Base-by-base conservation (phyloP, 768 basidiomycete species). In the Collybia nuda region DNA sequence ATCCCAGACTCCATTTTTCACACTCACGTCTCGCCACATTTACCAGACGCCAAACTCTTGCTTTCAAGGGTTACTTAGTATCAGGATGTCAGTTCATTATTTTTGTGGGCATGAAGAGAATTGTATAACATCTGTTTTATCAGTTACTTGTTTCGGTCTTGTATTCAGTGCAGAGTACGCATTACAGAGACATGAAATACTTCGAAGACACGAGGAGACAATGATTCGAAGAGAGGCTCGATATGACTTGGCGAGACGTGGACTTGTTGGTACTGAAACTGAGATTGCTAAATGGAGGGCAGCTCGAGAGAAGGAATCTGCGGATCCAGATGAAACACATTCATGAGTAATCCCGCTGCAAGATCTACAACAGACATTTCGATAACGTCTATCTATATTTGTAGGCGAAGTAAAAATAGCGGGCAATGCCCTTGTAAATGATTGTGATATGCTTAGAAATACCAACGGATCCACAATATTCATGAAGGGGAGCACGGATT, bases 211-310 rank as follows among this genome's bases (percentile, higher is more conserved):
- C 51, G 77, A 81, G 49, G 90, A 94, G 63, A 82, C 86, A 54
- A 68, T 75, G 12, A 68, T 93, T 35, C 82, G 92, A 32, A 77
- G 81, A 45, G 76, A 89, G 64, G 92, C 92, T 8, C 76, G 87
- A 37, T 72, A 85, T 28, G 90, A 90, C 48, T 77, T 95, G 41
- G 82, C 86, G 15, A 77, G 82, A 35, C 80, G 81, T 52, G 92
- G 92, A 21, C 71, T 88, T 39, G 78, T 94, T 47, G 82, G 83
- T 2, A 93, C 91, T 6, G 92, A 95, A 66, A 82, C 87, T 7
- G 90, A 88, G 54, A 93, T 94, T 26, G 75, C 82, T 26, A 84
- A 82, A 63, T 95, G 92, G 92, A 86, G 79, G 62, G 79, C 72
- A 49, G 66, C 65, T 24, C 65, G 56, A 48, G 36, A 52, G 12